These are phyloP conservation scores for Strobilomyces confusus DNA, from an alignment of 768 basidiomycete genomes.

Conservation along the genomic window DNA sequence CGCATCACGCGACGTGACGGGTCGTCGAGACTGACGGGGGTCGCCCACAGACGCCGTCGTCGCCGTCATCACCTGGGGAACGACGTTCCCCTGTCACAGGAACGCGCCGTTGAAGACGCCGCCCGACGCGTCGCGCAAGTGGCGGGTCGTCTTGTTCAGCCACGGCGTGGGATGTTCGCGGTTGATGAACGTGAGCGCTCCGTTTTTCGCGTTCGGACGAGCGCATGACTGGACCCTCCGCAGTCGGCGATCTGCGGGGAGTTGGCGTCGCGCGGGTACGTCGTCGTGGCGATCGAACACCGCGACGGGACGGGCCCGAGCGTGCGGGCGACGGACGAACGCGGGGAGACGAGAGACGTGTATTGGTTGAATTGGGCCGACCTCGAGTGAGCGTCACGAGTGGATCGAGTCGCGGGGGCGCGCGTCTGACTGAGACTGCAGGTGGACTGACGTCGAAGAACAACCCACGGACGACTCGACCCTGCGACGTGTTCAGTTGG, in stretches of 20 bases:
- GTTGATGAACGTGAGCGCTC: slow-evolving; percentile 30
- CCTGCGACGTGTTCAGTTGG: slow-evolving; percentile 29
- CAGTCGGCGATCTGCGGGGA: slow-evolving; percentile 39
- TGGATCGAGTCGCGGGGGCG: not conserved
- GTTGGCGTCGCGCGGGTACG: slow-evolving; percentile 41
- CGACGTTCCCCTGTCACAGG: slow-evolving; percentile 29
- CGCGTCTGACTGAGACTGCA: not conserved
- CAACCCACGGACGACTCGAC: slow-evolving; percentile 26
- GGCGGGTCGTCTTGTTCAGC: slow-evolving; percentile 43
- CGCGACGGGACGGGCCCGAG: slow-evolving; percentile 44
- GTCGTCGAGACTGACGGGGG: not conserved
- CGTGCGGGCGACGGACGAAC: slow-evolving; percentile 19
- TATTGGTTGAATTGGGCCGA: slow-evolving; percentile 31
- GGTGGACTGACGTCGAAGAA: slow-evolving; percentile 28
- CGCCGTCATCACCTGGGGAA: slow-evolving; percentile 28
- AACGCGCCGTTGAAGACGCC: slow-evolving; percentile 24
- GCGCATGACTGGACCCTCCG: not conserved
- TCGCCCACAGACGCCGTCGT: slow-evolving; percentile 17
- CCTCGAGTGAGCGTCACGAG: slow-evolving; percentile 24
- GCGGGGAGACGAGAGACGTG: slow-evolving; percentile 24
- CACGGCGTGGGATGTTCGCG: slow-evolving; percentile 43
- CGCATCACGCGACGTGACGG: too few species aligned
- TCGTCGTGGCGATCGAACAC: slow-evolving; percentile 46
- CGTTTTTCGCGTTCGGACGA: not conserved
- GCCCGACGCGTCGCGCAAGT: slow-evolving; percentile 17